Evolutionary conservation across 305 asterid genomes (phyloP), one percentile per base, ranked within the genome.

Genomic region (Rubia tinctorum): DNA sequence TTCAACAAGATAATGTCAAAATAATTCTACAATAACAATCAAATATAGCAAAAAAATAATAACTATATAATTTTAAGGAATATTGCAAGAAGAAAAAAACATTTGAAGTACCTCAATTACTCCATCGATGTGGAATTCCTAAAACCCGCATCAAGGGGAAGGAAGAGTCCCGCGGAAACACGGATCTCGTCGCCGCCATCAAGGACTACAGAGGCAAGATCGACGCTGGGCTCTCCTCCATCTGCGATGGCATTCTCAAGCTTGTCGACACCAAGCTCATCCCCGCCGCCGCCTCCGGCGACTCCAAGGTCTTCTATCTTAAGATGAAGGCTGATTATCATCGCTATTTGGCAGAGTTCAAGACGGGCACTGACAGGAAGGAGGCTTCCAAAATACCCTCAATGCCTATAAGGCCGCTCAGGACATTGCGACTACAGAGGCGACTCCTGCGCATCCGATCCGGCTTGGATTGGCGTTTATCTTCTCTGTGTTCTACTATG

Each of bases 381-480:
- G 82, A 82, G 75, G 84, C 86, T 25, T 82, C 86, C 30, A 82
- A 69, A 80, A 77, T 55, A 80, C 86, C 68, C 80, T 80, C 73
- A 76, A 74, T 8, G 84, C 86, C 64, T 82, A 82, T 45, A 79
- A 82, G 78, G 80, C 84, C 15, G 82, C 86, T 12, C 84, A 82
- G 84, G 86, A 30, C 37, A 30, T 30, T 30, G 37, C 37, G 37
- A 89, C 78, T 68, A n/a, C 89, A 8, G 96, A 91, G 75, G 85
- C 89, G 42, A 91, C 96, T 25, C 90, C 97, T 37, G 89, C 97
- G 51, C 96, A 91, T 76, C 94, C 97, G 1, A 89, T 89, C 73
- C 91, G 94, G 45, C 93, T 91, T 39, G 97, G 97, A 47, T 81
- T 91, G 47, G 97, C 97, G 17, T 96, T 91, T 81, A 91, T 89